Conservation (phyloP, 805 yeast genomes). For the Saturnispora halmiae region DNA sequence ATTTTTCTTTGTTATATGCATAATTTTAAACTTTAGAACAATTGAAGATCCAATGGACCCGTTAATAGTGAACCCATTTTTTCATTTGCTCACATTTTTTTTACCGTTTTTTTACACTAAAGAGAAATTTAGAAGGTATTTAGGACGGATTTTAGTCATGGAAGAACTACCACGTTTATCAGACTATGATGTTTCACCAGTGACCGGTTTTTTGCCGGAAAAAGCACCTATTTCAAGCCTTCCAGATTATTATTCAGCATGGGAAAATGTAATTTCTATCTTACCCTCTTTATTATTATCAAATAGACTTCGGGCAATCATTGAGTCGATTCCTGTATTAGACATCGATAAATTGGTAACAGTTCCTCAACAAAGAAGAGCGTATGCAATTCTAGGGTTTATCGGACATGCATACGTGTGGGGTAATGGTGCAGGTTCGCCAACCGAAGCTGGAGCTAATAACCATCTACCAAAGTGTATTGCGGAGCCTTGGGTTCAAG, state of each 20-base stretch:
- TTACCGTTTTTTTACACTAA: too few relatives aligned
- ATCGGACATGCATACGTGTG: constrained; percentile 85
- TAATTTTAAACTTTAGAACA: too few relatives aligned
- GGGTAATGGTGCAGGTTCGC: constrained; percentile 34
- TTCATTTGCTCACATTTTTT: neutral
- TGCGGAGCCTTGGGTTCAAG: constrained; percentile 59
- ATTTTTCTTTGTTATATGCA: too few relatives aligned
- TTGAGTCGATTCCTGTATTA: constrained; percentile 58
- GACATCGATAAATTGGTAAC: constrained; percentile 36
- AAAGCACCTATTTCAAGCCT: constrained; percentile 51
- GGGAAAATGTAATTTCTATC: constrained; percentile 64
- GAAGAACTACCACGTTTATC: constrained; percentile 38
- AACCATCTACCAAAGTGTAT: constrained; percentile 58
- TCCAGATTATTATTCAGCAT: constrained; percentile 53
- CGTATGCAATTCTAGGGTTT: constrained; percentile 71
- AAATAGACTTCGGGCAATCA: constrained; percentile 46
- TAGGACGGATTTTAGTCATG: constrained; percentile 1
- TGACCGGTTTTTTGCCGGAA: constrained; percentile 73
- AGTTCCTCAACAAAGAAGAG: constrained; percentile 59
- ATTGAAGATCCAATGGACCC: too few relatives aligned
- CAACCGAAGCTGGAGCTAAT: constrained; percentile 32
- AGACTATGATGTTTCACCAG: constrained; percentile 62
- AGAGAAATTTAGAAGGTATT: too few relatives aligned
- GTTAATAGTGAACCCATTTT: neutral
- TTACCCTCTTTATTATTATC: constrained; percentile 71